A percentile compares a stretch with the other conserved stretches of the same genome.
Conservation (phyloP, 257 asterid species). For the Solanum chiquidenum region DNA sequence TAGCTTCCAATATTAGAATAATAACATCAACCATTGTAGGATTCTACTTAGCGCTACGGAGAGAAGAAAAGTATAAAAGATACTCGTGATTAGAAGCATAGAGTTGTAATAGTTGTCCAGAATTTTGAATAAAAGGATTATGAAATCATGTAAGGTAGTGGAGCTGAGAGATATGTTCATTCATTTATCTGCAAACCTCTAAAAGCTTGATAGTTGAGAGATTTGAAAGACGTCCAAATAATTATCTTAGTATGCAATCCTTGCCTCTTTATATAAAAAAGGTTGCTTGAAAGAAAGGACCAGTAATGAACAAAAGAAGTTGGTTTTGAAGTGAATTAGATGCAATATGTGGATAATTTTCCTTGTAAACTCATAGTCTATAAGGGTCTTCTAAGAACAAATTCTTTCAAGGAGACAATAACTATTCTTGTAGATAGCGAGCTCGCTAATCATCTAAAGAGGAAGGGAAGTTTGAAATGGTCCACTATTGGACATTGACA, state of each 20-base stretch:
- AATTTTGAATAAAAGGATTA: neutral
- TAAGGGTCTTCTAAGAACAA: neutral
- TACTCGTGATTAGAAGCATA: neutral
- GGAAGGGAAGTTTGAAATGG: neutral
- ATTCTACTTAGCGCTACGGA: neutral
- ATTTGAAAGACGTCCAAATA: neutral
- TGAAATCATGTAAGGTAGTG: neutral
- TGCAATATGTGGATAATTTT: neutral
- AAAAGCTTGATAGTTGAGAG: neutral
- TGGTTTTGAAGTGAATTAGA: neutral
- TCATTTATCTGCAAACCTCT: neutral
- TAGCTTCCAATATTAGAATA: neutral
- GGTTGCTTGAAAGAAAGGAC: neutral
- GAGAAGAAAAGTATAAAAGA: neutral
- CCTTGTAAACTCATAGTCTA: neutral
- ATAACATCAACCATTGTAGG: neutral
- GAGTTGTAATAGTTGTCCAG: neutral
- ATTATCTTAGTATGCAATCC: neutral
- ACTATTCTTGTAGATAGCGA: neutral
- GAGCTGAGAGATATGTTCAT: neutral
- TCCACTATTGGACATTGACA: neutral
- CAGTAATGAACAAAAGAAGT: neutral
- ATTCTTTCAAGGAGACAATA: neutral
- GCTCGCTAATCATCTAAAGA: neutral
- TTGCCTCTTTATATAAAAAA: neutral